Conservation (phyloP, 257 asterid species). For the Solanum raphanifolium region DNA sequence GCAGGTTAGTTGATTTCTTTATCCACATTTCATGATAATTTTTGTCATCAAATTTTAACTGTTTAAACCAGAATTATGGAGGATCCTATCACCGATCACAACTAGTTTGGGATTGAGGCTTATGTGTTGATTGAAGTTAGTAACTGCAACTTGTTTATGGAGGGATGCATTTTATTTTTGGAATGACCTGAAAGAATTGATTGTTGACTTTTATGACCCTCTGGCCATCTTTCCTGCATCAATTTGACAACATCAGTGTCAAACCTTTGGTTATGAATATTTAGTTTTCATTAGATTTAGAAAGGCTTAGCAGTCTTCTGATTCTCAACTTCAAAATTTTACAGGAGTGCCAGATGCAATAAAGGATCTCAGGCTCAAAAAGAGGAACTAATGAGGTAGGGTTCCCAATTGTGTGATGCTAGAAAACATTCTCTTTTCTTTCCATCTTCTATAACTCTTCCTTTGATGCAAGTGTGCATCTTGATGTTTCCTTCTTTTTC, state of each 20-base stretch:
- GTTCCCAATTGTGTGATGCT: background rate
- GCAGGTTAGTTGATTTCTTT: conserved; percentile 32
- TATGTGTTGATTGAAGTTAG: background rate
- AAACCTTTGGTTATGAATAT: background rate
- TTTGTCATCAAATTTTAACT: background rate
- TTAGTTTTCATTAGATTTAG: background rate
- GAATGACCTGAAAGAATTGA: background rate
- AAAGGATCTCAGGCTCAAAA: conserved; percentile 25
- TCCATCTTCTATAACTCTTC: background rate
- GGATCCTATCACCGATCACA: background rate
- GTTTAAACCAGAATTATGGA: background rate
- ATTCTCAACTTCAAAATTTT: conserved; percentile 3
- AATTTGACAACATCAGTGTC: background rate
- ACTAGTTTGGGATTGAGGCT: background rate
- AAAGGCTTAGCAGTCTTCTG: background rate
- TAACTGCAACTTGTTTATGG: background rate
- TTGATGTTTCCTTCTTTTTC: background rate
- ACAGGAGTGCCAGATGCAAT: conserved; percentile 30
- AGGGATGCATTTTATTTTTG: background rate
- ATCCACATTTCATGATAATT: background rate
- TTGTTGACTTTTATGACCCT: background rate
- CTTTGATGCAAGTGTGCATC: background rate
- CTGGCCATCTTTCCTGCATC: background rate
- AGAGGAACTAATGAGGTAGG: conserved; percentile 65
- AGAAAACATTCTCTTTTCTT: background rate